A percentile compares a stretch with the other conserved stretches of the same genome.
These are phyloP conservation scores for Aspergillus tanneri DNA, from an alignment of 2,329 filamentous ascomycete genomes.

Conservation along the genomic window DNA sequence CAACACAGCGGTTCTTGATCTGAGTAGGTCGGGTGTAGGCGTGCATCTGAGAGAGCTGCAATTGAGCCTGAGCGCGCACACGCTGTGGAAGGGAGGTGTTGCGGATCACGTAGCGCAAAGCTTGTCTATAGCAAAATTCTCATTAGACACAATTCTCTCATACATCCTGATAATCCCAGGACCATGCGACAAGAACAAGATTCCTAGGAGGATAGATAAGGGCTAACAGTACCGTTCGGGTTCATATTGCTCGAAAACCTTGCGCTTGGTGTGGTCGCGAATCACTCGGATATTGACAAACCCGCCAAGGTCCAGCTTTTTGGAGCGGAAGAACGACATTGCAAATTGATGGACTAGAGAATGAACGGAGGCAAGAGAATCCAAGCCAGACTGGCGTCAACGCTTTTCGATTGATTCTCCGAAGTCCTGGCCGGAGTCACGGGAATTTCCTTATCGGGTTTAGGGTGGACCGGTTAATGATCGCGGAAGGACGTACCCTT, in stretches of 20 bases:
- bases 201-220: not conserved
- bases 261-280: conserved; percentile 94
- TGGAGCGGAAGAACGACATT: conserved; percentile 84
- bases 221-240: conserved; percentile 68
- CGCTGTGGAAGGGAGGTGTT: conserved; percentile 83
- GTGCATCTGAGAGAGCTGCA: conserved; percentile 93
- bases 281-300: conserved; percentile 84
- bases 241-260: conserved; percentile 83
- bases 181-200: not conserved
- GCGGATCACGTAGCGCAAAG: conserved; percentile 85
- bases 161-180: not conserved
- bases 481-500: too few species aligned
- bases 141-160: not conserved
- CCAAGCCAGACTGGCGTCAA: not conserved
- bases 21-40: conserved; percentile 90
- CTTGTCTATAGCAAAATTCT: conserved; percentile 64
- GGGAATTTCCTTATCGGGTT: too few species aligned
- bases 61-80: conserved; percentile 84
- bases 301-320: conserved; percentile 84
- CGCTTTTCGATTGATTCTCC: conserved; percentile 11
- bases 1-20: conserved; percentile 88
- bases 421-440: too few species aligned
- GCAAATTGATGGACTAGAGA: conserved; percentile 32
- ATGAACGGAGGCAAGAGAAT: not conserved
- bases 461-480: too few species aligned